These are phyloP conservation scores for Nemania sp. DNA, from an alignment of 2,329 filamentous ascomycete species.

Conservation along the genomic window DNA sequence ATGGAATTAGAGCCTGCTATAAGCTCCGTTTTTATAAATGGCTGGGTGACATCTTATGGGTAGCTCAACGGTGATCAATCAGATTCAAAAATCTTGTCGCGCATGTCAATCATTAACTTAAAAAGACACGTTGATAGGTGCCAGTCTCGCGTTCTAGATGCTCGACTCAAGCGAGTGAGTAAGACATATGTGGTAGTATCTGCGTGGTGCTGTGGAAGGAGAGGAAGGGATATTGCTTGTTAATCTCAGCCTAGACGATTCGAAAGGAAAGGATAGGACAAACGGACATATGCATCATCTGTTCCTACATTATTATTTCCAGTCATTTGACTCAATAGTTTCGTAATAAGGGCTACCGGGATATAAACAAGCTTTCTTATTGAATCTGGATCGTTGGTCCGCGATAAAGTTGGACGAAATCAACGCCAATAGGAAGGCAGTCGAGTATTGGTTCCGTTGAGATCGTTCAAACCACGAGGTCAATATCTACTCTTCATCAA, in stretches of 20 bases:
- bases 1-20: constrained; percentile 12
- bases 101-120: constrained; percentile 4
- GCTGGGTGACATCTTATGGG: constrained; percentile 20
- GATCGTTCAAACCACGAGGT: not conserved
- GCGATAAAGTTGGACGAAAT: not conserved
- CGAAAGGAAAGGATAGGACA: not conserved
- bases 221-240: not conserved
- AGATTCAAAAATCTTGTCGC: not conserved
- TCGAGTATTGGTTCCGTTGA: not conserved
- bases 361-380: not conserved
- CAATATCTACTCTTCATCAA: not conserved
- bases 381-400: not conserved
- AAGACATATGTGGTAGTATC: not conserved
- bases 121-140: constrained; percentile 3
- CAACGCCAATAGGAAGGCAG: not conserved
- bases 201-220: constrained; percentile 1
- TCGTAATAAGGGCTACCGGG: not conserved
- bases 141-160: constrained; percentile 1
- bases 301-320: not conserved
- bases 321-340: not conserved
- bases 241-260: not conserved
- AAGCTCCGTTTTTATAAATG: not conserved
- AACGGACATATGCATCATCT: not conserved
- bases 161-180: not conserved
- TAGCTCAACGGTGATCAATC: constrained; percentile 5